Base-by-base conservation (phyloP, 257 asterid species). In the Solanum ossicruentum region DNA sequence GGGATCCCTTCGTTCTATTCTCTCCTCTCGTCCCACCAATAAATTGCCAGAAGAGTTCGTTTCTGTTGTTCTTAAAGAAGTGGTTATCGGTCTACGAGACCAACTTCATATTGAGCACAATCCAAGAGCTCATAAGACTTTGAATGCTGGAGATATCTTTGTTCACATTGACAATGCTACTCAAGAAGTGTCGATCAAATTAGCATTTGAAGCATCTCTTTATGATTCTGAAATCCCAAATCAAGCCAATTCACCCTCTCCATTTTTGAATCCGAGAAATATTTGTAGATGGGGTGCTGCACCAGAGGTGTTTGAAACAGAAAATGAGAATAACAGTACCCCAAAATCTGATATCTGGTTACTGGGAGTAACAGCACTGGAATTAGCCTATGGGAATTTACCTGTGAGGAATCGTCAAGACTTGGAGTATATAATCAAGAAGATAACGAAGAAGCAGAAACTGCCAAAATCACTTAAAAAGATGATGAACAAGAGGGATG, bases 321-420 rank as follows among this genome's bases (percentile, higher is more conserved):
- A 58, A 20, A 58, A 58, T 20, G 28, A 63, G 18, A 0, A 15
- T 12, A 63, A n/a, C 23, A 41, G 16, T 12, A 26, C 63, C 7
- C 47, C 10, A 8, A 83, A 80, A 18, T 72, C 85, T 60, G 88
- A 83, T 57, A 84, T 85, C 20, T 88, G 88, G 90, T 13, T 26
- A 41, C 12, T 85, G 54, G 90, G 90, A n/a, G 61, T 85, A 10
- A 81, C 84, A 5, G 79, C 88, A 11, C 32, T 85, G 87, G 90
- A 88, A 36, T 17, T 88, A 81, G 87, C 67, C 1, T 83, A 83
- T 15, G 88, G 85, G 1, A 85, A 61, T 16, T 26, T 83, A 51
- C 63, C 36, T 9, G 57, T 85, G 12, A 12, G 3, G 5, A 63
- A 55, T n/a, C 55, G 84, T n/a, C 65, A 8, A 3, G 75, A 15